Conservation (phyloP, 176 grass and related monocot genomes). For the Alloteropsis semialata region DNA sequence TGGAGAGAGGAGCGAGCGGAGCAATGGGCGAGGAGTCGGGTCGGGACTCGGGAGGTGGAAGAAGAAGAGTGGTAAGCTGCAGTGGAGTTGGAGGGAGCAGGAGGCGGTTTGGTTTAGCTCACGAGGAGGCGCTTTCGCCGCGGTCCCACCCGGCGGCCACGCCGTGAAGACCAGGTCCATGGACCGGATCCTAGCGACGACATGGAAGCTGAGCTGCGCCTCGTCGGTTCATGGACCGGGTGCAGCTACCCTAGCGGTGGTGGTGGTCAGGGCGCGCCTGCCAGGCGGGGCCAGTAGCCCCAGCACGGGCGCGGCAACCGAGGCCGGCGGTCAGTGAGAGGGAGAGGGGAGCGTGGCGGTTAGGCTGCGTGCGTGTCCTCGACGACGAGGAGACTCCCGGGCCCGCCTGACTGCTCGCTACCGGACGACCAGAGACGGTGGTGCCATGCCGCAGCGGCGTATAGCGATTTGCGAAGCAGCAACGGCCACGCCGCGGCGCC, state of each 20-base stretch:
- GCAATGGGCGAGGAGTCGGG: not conserved
- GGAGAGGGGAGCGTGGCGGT: not conserved
- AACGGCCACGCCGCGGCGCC: not conserved
- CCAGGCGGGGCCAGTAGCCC: not conserved
- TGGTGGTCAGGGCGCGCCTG: not conserved
- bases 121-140: not conserved
- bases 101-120: slow-evolving; percentile 26
- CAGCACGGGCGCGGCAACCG: not conserved
- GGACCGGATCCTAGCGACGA: not conserved
- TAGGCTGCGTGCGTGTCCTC: slow-evolving; percentile 20
- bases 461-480: not conserved
- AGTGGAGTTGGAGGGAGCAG: not conserved
- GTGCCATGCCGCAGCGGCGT: not conserved
- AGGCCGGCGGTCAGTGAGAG: not conserved
- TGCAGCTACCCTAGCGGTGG: not conserved
- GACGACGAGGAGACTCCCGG: not conserved
- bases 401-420: not conserved
- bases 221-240: not conserved
- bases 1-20: not conserved
- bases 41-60: not conserved
- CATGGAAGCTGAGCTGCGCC: not conserved
- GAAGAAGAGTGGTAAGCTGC: not conserved
- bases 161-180: not conserved
- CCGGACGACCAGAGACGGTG: not conserved
- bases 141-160: not conserved